phyloP scores from a whole-genome alignment of 768 basidiomycete genomes.

The Hypholoma fasciculare region DNA sequence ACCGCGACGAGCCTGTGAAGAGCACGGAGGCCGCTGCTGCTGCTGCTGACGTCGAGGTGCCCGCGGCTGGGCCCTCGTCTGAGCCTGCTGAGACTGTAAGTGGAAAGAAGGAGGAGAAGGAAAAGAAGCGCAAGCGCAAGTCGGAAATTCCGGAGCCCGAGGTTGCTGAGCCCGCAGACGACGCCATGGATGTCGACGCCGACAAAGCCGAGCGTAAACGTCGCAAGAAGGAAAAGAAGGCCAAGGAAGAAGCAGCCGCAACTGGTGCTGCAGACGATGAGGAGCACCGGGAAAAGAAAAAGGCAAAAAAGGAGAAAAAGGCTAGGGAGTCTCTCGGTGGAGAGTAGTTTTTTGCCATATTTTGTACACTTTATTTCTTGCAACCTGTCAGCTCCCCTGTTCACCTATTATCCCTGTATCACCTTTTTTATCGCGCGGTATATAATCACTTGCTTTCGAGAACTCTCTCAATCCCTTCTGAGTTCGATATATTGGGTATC shows the following conservation, averaged over 20 bases:
- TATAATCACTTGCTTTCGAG: slow-evolving; percentile 10
- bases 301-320: slow-evolving; percentile 71
- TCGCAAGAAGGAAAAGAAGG: slow-evolving; percentile 65
- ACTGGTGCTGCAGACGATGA: slow-evolving; percentile 51
- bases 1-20: slow-evolving; percentile 47
- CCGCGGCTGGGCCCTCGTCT: slow-evolving; percentile 25
- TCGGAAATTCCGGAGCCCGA: slow-evolving; percentile 51
- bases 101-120: slow-evolving; percentile 47
- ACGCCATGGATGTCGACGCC: slow-evolving; percentile 27
- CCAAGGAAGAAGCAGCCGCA: slow-evolving; percentile 32
- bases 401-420: slow-evolving; percentile 5
- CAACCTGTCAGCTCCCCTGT: background rate
- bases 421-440: slow-evolving; percentile 10
- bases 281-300: slow-evolving; percentile 61
- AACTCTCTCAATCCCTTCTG: background rate
- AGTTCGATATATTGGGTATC: background rate
- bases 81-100: slow-evolving; percentile 21
- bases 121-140: slow-evolving; percentile 87
- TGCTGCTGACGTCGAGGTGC: slow-evolving; percentile 41
- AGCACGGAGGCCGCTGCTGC: slow-evolving; percentile 11
- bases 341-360: slow-evolving; percentile 21
- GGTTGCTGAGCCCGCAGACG: slow-evolving; percentile 34
- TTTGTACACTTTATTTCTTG: slow-evolving; percentile 1
- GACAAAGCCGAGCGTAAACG: slow-evolving; percentile 60
- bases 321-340: slow-evolving; percentile 43